These are phyloP conservation scores for Simplicillium sp. DNA, from an alignment of 2,329 filamentous ascomycete species.

Conservation along the genomic window DNA sequence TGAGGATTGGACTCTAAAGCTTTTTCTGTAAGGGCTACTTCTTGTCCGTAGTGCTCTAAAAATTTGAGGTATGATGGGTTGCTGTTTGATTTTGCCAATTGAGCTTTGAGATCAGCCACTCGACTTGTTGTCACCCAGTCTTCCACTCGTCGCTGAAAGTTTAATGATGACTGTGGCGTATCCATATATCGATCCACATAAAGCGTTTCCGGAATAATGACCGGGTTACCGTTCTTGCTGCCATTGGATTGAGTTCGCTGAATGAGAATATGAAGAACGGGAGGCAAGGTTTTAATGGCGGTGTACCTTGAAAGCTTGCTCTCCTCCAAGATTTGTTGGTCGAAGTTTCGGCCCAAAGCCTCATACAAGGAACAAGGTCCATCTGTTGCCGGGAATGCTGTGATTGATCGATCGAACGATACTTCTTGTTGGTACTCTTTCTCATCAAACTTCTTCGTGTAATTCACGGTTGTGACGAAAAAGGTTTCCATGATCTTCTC, in stretches of 20 bases:
- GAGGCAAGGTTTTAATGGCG: constrained; percentile 67
- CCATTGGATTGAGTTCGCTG: constrained; percentile 70
- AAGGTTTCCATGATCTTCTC: constrained; percentile 70
- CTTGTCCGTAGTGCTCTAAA: constrained; percentile 16
- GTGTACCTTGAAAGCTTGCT: constrained; percentile 55
- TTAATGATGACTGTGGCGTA: constrained; percentile 45
- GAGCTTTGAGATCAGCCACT: constrained; percentile 44
- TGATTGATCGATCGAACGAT: constrained; percentile 52
- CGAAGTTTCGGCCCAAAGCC: constrained; percentile 78
- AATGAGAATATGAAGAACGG: constrained; percentile 81
- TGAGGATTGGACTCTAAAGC: neutral
- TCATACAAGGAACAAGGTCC: constrained; percentile 61
- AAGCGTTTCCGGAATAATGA: constrained; percentile 71
- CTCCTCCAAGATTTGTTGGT: constrained; percentile 64
- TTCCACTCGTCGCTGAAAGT: constrained; percentile 56
- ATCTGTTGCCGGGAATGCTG: constrained; percentile 44
- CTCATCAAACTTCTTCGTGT: constrained; percentile 43
- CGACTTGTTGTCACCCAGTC: constrained; percentile 67
- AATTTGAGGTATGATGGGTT: constrained; percentile 16
- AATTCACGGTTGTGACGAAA: constrained; percentile 52
- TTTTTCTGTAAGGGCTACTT: constrained; percentile 9
- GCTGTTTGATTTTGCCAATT: constrained; percentile 15
- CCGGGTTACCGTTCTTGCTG: constrained; percentile 66
- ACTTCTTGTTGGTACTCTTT: constrained; percentile 31
- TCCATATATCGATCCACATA: constrained; percentile 87